Evolutionary conservation across 2,329 filamentous ascomycete genomes (phyloP), one percentile per base, ranked within the genome.

Genomic region (Domatiomyces globalis): DNA sequence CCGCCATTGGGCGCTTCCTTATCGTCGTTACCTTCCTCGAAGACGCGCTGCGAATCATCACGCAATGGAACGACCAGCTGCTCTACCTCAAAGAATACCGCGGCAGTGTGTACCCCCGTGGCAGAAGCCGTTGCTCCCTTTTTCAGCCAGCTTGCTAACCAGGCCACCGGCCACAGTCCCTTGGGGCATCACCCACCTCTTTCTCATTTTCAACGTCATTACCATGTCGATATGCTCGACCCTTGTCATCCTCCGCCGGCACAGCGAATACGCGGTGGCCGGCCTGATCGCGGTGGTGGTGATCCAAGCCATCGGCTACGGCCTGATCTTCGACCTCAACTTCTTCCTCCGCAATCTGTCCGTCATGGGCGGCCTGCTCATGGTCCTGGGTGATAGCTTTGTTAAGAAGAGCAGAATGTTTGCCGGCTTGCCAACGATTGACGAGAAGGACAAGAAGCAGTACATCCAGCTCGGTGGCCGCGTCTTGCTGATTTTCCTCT

Each of bases 371-470:
- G 92, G 92, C 54, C 79, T 98, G 45, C 78, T 98, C 62, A 96
- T 98, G 92, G 92, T 98, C 18, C 78, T 98, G 46, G 95, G 89
- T 43, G 92, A 98, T 73, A 94, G 87, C 52, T 96, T 90, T 88
- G 88, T 95, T 58, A 85, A 89, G 72, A 96, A 96, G 81, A 86
- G 83, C 68, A 94, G 95, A 73, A 90, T 89, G 2, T 95, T 95
- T 56, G 92, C 92, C 46, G 92, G 92, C 46, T 78, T 98, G 49
- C 92, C 92, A 47, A 81, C 87, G 69, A 79, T 98, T 49, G 92
- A 96, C 67, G 92, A 98, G 77, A 96, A 96, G 81, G 92, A 98
- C 70, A 86, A 89, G 72, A 98, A 96, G 79, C 96, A 96, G 90
- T 98, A 98, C 77, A 94, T 98, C 73, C 92, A 96, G 79, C 83